A percentile compares a stretch with the other conserved stretches of the same genome.
Evolutionary conservation across 108 stramenopile species (phyloP).

Genomic region (Cyclotella cryptica): DNA sequence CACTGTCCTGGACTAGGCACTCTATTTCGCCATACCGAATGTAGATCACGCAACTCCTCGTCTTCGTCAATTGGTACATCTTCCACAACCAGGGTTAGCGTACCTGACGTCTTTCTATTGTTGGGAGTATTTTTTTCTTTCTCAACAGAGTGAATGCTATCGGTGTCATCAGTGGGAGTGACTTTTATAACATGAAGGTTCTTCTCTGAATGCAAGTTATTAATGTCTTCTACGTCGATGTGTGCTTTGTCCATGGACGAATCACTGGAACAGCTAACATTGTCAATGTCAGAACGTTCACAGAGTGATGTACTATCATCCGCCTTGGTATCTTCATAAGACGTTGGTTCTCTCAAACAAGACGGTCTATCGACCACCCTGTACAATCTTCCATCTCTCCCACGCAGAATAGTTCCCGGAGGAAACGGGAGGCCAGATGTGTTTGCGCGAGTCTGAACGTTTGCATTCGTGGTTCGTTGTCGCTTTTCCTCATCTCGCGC

Average conservation of each 20-base stretch:
- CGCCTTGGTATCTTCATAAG: not conserved
- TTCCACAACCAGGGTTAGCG: slow-evolving; percentile 39
- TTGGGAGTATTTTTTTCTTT: not conserved
- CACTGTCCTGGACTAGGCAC: slow-evolving; percentile 62
- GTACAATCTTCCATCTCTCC: not conserved
- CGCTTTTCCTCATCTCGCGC: not conserved
- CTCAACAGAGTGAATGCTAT: not conserved
- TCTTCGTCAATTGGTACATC: slow-evolving; percentile 69
- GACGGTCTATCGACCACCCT: not conserved
- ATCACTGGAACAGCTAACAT: not conserved
- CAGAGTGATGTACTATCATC: not conserved
- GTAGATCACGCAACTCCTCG: slow-evolving; percentile 51
- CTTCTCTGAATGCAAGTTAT: too few relatives aligned
- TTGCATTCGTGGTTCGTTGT: not conserved
- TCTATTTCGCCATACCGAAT: slow-evolving; percentile 62
- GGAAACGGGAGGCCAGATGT: not conserved
- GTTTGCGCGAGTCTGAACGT: not conserved
- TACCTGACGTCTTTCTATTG: not conserved
- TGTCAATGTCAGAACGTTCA: not conserved
- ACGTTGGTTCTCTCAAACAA: not conserved
- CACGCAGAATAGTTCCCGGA: not conserved
- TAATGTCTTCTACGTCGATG: too few relatives aligned
- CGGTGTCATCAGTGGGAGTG: too few relatives aligned
- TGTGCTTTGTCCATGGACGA: not conserved
- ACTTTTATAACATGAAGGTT: too few relatives aligned